Evolutionary conservation across 2,329 filamentous ascomycete species (phyloP).

Genomic region (Fusarium robinianum): DNA sequence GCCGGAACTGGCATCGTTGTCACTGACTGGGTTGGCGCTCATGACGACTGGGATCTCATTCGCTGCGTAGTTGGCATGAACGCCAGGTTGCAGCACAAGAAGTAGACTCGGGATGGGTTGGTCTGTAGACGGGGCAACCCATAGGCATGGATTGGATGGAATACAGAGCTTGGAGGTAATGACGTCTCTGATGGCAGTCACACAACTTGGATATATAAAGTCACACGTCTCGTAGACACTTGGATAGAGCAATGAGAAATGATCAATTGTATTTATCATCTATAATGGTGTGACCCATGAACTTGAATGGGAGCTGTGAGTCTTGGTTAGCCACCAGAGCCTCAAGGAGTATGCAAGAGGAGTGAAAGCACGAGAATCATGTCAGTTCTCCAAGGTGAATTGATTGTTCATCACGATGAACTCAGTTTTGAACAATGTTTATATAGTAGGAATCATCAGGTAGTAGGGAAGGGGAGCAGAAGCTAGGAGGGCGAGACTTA

Average conservation of each 20-base stretch:
- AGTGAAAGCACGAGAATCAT: constrained; percentile 23
- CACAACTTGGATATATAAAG: constrained; percentile 2
- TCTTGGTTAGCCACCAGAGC: background rate
- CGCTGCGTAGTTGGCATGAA: constrained; percentile 92
- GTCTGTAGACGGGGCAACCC: too few relatives aligned
- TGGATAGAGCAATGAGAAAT: too few relatives aligned
- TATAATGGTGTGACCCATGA: too few relatives aligned
- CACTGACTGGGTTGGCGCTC: constrained; percentile 88
- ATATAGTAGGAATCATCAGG: constrained; percentile 55
- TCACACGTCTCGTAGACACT: constrained; percentile 6
- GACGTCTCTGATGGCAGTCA: too few relatives aligned
- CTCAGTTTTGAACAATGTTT: constrained; percentile 58
- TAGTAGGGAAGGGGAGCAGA: constrained; percentile 38
- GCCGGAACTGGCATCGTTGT: constrained; percentile 86
- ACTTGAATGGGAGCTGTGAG: too few relatives aligned
- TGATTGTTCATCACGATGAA: constrained; percentile 59
- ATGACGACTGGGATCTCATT: constrained; percentile 89
- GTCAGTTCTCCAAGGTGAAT: constrained; percentile 69
- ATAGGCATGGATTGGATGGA: too few relatives aligned
- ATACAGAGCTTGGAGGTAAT: too few relatives aligned
- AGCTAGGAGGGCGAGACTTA: too few relatives aligned
- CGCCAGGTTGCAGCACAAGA: constrained; percentile 61
- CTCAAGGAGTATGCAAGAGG: constrained; percentile 9
- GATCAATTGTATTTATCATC: background rate
- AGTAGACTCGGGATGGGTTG: too few relatives aligned